A percentile compares a stretch with the other conserved stretches of the same genome.
phyloP scores from a whole-genome alignment of 202 grass and related monocot genomes.

The Panicum virgatum region DNA sequence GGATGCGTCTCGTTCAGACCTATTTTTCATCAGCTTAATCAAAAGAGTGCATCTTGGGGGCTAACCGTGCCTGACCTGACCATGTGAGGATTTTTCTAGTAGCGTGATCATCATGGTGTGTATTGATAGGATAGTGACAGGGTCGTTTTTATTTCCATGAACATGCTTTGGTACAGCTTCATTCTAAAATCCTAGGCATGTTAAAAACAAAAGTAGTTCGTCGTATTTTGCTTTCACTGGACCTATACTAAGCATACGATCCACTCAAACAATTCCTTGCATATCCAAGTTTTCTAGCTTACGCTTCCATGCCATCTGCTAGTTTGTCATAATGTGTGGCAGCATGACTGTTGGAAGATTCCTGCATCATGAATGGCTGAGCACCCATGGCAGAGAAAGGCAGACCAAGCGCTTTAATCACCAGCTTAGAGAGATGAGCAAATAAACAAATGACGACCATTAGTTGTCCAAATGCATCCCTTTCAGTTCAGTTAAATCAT shows the following conservation, averaged over 20 bases:
- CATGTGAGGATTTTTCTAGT: background rate
- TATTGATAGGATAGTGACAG: background rate
- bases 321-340: background rate
- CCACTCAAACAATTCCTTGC: background rate
- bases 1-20: background rate
- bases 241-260: background rate
- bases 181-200: background rate
- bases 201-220: too few relatives aligned
- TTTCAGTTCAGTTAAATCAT: too few relatives aligned
- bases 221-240: background rate
- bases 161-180: too few relatives aligned
- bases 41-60: background rate
- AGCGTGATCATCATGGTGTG: background rate
- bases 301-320: background rate
- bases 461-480: too few relatives aligned
- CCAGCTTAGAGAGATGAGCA: background rate
- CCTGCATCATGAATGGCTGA: too few relatives aligned
- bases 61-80: background rate
- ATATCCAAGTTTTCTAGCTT: background rate
- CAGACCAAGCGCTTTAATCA: background rate
- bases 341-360: too few relatives aligned
- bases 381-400: background rate
- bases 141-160: background rate
- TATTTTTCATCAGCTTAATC: background rate
- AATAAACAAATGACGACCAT: too few relatives aligned